A percentile compares a stretch with the other conserved stretches of the same genome.
Conservation (phyloP, 176 grass and related monocot genomes). For the Eragrostis curvula region DNA sequence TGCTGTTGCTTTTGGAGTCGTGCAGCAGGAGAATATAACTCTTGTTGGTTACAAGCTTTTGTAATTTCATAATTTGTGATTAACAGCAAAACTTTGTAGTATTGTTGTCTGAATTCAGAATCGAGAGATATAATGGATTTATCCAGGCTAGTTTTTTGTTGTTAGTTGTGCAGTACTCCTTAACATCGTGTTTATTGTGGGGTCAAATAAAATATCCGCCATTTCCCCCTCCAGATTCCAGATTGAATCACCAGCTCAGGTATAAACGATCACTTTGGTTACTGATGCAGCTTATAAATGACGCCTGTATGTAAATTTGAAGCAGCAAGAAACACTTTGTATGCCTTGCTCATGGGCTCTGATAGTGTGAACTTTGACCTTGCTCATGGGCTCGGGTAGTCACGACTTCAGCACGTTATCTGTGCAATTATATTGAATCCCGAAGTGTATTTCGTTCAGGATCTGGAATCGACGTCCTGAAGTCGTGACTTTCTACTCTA, state of each 20-base stretch:
- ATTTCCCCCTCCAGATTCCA: background rate
- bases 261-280: background rate
- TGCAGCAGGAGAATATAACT: background rate
- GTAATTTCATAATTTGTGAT: constrained; percentile 45
- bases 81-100: constrained; percentile 14
- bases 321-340: background rate
- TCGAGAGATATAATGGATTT: constrained; percentile 1
- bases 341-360: too few relatives aligned
- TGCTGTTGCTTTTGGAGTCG: background rate
- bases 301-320: background rate
- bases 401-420: too few relatives aligned
- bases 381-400: too few relatives aligned
- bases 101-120: constrained; percentile 26
- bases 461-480: too few relatives aligned
- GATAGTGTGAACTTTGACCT: too few relatives aligned
- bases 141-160: constrained; percentile 29
- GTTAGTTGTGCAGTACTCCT: background rate
- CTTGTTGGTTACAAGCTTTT: constrained; percentile 20
- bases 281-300: background rate
- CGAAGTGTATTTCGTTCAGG: too few relatives aligned
- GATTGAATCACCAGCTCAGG: background rate
- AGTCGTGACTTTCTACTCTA: too few relatives aligned
- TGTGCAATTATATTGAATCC: too few relatives aligned
- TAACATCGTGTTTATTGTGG: background rate
- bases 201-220: background rate